Evolutionary conservation across 1,284 basidiomycete genomes (phyloP), one percentile per base, ranked within the genome.

Genomic region (Stereum hirsutum): DNA sequence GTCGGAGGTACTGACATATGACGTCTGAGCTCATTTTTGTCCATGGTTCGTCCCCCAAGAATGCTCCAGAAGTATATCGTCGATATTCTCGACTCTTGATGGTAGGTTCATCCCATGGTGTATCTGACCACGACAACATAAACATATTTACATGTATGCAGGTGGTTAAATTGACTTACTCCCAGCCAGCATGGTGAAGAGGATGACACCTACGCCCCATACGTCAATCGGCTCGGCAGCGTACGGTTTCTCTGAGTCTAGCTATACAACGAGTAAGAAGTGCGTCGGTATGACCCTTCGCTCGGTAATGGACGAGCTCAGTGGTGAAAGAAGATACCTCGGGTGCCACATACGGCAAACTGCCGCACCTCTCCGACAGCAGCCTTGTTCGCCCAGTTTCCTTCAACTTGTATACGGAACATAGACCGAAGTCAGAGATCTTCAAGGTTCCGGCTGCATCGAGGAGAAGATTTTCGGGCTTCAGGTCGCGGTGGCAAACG

Each of bases 71-170:
- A 2, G 86, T 57, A 60, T 89, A 99, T 6, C 79, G 75, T 21
- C 64, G 59, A 59, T 79, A 99, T 61, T 99, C 95, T 2, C 78
- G 75, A 49, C 87, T 90, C 17, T 72, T 69, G 1, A 63, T 57
- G 0, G 92, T 92, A 3, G 95, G 93, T 57, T 96, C 89, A 57
- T 98, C 95, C 95, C 95, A 99, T 1, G 95, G 96, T 0, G 95
- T 98, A 58, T 96, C 92, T 96, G 45, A 0, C 17, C 6, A n/a
- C n/a, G n/a, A n/a, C n/a, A n/a, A n/a, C n/a, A n/a, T n/a, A n/a
- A 21, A 36, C 7, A 12, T 5, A 0, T 24, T 42, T 6, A 35
- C 2, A n/a, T 10, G 23, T 6, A n/a, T 10, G 15, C 6, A 11
- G 14, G 17, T 7, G 24, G 11, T 20, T 14, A 19, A 24, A 11